These are phyloP conservation scores for Beauveria sp. DNA, from an alignment of 2,329 filamentous ascomycete species.

Conservation along the genomic window DNA sequence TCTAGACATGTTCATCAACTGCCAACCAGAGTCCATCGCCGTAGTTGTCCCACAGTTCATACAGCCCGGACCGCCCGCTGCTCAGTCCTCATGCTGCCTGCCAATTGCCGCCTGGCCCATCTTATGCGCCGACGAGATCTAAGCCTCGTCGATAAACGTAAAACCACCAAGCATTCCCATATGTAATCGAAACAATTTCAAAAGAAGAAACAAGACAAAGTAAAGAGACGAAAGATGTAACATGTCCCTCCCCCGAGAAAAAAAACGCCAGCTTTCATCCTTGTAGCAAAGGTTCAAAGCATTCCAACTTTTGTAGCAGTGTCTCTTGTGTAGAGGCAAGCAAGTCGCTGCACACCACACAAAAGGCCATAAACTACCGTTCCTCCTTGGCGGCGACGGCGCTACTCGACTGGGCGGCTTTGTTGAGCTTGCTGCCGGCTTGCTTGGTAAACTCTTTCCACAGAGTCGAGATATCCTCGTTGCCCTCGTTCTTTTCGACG, in stretches of 20 bases:
- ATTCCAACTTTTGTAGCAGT: neutral
- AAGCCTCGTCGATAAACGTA: neutral
- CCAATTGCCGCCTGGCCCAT: neutral
- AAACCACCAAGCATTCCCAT: neutral
- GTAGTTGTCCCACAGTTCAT: constrained; percentile 15
- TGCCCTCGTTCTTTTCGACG: constrained; percentile 70
- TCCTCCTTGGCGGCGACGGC: constrained; percentile 15
- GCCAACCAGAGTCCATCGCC: constrained; percentile 12
- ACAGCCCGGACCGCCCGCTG: constrained; percentile 5
- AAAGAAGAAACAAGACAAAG: neutral
- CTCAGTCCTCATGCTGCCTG: neutral
- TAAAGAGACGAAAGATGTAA: neutral
- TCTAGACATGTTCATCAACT: constrained; percentile 6
- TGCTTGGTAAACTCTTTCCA: constrained; percentile 44
- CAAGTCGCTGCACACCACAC: neutral
- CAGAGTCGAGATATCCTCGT: constrained; percentile 43
- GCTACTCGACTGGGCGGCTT: constrained; percentile 18
- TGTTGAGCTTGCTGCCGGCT: constrained; percentile 25
- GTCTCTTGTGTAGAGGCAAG: neutral
- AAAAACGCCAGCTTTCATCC: constrained; percentile 8
- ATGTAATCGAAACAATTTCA: neutral
- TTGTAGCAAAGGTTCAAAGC: constrained; percentile 3
- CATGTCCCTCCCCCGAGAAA: neutral
- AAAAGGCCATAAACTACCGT: constrained; percentile 12
- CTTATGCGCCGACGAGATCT: neutral